Conservation (phyloP, 306 rosid species). For the Cucurbita ficifolia region DNA sequence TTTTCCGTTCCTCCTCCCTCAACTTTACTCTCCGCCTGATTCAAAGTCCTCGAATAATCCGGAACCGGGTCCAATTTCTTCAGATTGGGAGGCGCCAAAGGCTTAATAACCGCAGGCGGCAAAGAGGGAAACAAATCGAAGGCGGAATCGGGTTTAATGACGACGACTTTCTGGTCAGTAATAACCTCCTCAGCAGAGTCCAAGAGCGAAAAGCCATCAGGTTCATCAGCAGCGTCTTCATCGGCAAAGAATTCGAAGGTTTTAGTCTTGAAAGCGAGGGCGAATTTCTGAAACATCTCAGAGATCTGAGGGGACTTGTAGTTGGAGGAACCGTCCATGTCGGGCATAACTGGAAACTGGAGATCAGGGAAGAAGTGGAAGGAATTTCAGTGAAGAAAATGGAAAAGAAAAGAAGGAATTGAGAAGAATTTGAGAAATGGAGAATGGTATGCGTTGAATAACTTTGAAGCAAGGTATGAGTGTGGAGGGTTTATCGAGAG, state of each 20-base stretch:
- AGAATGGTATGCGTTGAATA: constrained; percentile 24
- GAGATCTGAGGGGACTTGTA: constrained; percentile 86
- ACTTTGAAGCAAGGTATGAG: constrained; percentile 45
- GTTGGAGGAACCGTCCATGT: constrained; percentile 45
- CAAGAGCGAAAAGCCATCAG: constrained; percentile 60
- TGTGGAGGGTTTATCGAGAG: background rate
- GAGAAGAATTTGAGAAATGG: background rate
- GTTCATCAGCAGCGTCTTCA: constrained; percentile 28
- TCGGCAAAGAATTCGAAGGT: constrained; percentile 87
- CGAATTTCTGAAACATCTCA: constrained; percentile 88
- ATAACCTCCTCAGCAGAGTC: constrained; percentile 89
- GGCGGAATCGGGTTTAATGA: constrained; percentile 58
- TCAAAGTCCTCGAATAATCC: background rate
- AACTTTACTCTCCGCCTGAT: background rate
- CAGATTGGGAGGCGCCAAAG: constrained; percentile 2
- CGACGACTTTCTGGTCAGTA: constrained; percentile 87
- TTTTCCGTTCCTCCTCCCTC: background rate
- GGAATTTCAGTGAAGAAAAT: background rate
- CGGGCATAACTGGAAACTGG: constrained; percentile 23
- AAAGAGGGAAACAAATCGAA: background rate
- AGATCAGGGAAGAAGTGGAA: background rate
- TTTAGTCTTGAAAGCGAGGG: constrained; percentile 82
- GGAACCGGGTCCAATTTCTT: constrained; percentile 7
- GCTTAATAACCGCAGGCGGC: constrained; percentile 1
- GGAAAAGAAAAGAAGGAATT: constrained; percentile 2